A percentile compares a stretch with the other conserved stretches of the same genome.
phyloP scores from a whole-genome alignment of 1,139 yeast genomes.

The Sugiyamaella sp. region DNA sequence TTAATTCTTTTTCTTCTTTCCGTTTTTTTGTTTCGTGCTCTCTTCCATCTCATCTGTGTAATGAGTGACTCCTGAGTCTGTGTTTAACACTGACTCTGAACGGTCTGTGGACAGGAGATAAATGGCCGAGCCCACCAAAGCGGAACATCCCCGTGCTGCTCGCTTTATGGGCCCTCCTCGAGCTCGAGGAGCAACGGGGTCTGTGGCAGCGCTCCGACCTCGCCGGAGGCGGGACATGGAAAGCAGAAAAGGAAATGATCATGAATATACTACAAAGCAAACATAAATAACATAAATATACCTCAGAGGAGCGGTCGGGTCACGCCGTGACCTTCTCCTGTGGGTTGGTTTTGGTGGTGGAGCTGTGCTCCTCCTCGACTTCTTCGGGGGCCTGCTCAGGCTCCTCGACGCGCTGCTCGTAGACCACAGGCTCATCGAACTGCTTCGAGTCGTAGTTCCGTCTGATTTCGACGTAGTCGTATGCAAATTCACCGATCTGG shows the following conservation, averaged over 20 bases:
- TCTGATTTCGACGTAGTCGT: slow-evolving; percentile 95
- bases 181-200: not conserved
- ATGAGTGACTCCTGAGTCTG: too few relatives aligned
- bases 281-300: slow-evolving; percentile 16
- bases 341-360: slow-evolving; percentile 8
- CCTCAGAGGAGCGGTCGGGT: not conserved
- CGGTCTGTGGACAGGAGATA: too few relatives aligned
- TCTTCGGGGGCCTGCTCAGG: slow-evolving; percentile 2
- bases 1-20: too few relatives aligned
- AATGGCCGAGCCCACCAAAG: too few relatives aligned
- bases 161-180: too few relatives aligned
- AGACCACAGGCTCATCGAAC: slow-evolving; percentile 11
- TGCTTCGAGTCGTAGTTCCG: slow-evolving; percentile 60
- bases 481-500: slow-evolving; percentile 97
- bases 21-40: too few relatives aligned
- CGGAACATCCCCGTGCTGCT: too few relatives aligned
- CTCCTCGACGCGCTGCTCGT: slow-evolving; percentile 14
- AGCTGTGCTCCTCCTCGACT: slow-evolving; percentile 8
- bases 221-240: not conserved
- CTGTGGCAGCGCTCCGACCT: not conserved
- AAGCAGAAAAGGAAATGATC: not conserved
- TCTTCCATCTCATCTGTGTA: too few relatives aligned
- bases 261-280: slow-evolving; percentile 9
- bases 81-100: too few relatives aligned
- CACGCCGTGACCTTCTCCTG: not conserved